Evolutionary conservation across 495 filamentous ascomycete species (phyloP).

Genomic region (Penicillium canescens): DNA sequence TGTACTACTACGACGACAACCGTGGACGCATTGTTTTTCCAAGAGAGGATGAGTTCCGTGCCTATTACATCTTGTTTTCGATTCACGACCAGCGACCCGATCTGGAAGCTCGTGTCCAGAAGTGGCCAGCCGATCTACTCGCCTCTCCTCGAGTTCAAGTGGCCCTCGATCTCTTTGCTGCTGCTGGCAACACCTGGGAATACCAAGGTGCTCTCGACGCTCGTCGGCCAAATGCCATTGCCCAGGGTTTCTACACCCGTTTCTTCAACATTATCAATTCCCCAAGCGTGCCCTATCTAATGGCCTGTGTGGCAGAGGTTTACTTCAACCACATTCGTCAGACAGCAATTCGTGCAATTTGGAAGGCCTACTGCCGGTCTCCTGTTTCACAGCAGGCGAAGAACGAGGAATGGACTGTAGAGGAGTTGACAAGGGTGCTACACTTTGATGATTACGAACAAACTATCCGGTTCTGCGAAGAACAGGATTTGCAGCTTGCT

Average conservation of each 20-base stretch:
- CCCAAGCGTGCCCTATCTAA: slow-evolving; percentile 75
- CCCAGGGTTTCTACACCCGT: slow-evolving; percentile 63
- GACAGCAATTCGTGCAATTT: slow-evolving; percentile 70
- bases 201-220: slow-evolving; percentile 64
- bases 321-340: slow-evolving; percentile 83
- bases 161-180: slow-evolving; percentile 69
- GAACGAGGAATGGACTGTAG: slow-evolving; percentile 73
- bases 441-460: slow-evolving; percentile 75
- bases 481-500: slow-evolving; percentile 64
- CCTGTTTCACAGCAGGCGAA: slow-evolving; percentile 64
- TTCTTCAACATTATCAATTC: slow-evolving; percentile 78
- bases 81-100: slow-evolving; percentile 68
- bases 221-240: slow-evolving; percentile 51
- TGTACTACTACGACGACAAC: slow-evolving; percentile 85
- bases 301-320: slow-evolving; percentile 91
- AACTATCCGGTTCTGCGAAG: slow-evolving; percentile 66
- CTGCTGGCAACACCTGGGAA: slow-evolving; percentile 64
- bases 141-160: slow-evolving; percentile 58
- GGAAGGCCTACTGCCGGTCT: slow-evolving; percentile 52
- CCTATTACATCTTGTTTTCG: slow-evolving; percentile 86
- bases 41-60: slow-evolving; percentile 88
- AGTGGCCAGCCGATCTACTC: slow-evolving; percentile 62
- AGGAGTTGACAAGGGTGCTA: slow-evolving; percentile 63
- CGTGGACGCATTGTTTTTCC: slow-evolving; percentile 49
- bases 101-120: slow-evolving; percentile 71